Evolutionary conservation across 768 basidiomycete species (phyloP), one percentile per base, ranked within the genome.

Genomic region (Gautieria morchelliformis): DNA sequence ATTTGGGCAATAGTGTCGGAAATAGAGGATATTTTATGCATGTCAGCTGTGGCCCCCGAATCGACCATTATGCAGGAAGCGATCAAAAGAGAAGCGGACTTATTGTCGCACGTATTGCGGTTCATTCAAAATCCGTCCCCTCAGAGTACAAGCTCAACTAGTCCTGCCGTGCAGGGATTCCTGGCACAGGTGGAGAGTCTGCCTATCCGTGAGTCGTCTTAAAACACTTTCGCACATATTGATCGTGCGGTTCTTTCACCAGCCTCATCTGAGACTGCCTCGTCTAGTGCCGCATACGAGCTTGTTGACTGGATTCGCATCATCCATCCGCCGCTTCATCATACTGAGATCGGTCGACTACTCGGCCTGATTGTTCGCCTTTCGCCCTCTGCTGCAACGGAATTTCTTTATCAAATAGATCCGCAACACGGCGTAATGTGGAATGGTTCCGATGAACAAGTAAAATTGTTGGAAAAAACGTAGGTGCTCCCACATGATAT

Each of bases 291-390:
- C 30, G 83, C 83, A 0, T 80, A 72, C 45, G 80, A 82, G 52
- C 70, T 88, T 0, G 71, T 87, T n/a, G 84, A 86, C 61, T 82
- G 78, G 78, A 58, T 84, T 33, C 80, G 85, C 39, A 67, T 86
- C 1, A 63, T 74, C 1, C 71, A 72, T 14, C 63, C 67, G 27
- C 62, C 68, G 1, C 61, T 79, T 4, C 62, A 65, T 14, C 12
- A 68, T 1, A 59, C 62, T 0, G 74, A 82, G 48, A 63, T 84
- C 19, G 63, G 60, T 20, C 74, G 75, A 6, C 64, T 85, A 1
- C 64, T 72, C 0, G 55, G 56, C 1, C 65, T 75, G 0, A 60
- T 86, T 30, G 61, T 66, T 12, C 70, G 70, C 20, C 67, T 82
- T 17, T 66, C 82, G 58, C 63, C 67, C 0, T 71, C 76, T 0